phyloP scores from a whole-genome alignment of 129 eudicot species.

The Ambrosia artemisiifolia region DNA sequence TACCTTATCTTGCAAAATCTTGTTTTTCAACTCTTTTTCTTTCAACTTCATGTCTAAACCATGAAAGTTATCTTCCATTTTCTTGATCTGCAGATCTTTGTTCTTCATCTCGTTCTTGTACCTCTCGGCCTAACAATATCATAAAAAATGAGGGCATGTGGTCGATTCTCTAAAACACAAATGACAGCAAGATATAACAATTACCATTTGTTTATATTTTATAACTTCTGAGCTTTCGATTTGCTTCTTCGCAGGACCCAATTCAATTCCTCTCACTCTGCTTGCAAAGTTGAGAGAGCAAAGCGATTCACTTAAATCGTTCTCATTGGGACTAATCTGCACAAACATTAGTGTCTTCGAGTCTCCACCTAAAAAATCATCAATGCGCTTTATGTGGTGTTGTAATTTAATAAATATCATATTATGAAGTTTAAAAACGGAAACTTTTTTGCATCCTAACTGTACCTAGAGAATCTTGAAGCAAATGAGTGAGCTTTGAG shows the following conservation, averaged over 20 bases:
- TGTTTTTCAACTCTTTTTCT: conserved; percentile 79
- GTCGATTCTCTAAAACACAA: not conserved
- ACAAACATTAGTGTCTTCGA: conserved; percentile 94
- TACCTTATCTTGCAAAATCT: conserved; percentile 87
- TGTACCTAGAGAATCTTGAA: conserved; percentile 96
- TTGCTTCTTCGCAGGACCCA: conserved; percentile 98
- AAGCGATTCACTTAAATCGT: conserved; percentile 83
- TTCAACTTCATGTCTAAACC: conserved; percentile 72
- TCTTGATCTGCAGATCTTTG: conserved; percentile 76
- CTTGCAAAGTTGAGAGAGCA: conserved; percentile 98
- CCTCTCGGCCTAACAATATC: conserved; percentile 61
- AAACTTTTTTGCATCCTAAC: not conserved
- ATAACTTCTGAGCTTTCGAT: conserved; percentile 67
- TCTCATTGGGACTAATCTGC: conserved; percentile 90
- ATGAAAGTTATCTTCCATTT: conserved; percentile 69
- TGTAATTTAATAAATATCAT: not conserved
- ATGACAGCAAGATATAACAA: not conserved
- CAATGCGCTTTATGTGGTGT: not conserved
- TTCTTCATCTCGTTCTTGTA: conserved; percentile 62
- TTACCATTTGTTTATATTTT: conserved; percentile 85
- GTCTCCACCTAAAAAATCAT: conserved; percentile 69
- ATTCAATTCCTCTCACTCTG: conserved; percentile 91
- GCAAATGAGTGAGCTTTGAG: conserved; percentile 97
- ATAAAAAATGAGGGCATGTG: not conserved
- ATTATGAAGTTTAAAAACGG: not conserved